Percentiles rank a stretch among this genome's conserved stretches.
Evolutionary conservation across 805 yeast species (phyloP).

Genomic region (Yarrowia alimentaria): DNA sequence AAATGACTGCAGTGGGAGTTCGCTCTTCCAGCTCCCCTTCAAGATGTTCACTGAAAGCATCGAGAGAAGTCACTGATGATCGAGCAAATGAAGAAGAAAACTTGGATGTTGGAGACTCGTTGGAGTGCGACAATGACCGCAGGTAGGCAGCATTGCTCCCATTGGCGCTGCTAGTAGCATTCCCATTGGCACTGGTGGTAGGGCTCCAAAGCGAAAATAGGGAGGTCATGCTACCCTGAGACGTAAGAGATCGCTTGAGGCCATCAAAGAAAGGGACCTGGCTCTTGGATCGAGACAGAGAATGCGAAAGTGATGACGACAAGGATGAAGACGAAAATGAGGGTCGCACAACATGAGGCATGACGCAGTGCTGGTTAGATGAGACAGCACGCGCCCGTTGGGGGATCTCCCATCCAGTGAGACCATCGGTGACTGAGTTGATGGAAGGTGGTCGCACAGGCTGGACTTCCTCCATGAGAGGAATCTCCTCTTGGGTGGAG

Average conservation of each 20-base stretch:
- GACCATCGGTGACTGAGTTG: slow-evolving; percentile 14
- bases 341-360: slow-evolving; percentile 34
- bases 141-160: slow-evolving; percentile 1
- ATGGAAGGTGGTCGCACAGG: slow-evolving; percentile 18
- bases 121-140: slow-evolving; percentile 16
- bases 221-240: slow-evolving; percentile 22
- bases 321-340: slow-evolving; percentile 32
- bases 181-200: neutral
- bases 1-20: slow-evolving; percentile 16
- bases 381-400: slow-evolving; percentile 28
- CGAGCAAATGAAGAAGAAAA: slow-evolving; percentile 24
- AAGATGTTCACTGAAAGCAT: slow-evolving; percentile 17
- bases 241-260: slow-evolving; percentile 13
- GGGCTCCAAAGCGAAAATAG: slow-evolving; percentile 23
- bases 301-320: slow-evolving; percentile 30
- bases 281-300: slow-evolving; percentile 20
- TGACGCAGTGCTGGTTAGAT: slow-evolving; percentile 30
- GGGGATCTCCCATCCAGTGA: slow-evolving; percentile 34
- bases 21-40: slow-evolving; percentile 19
- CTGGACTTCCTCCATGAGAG: slow-evolving; percentile 8
- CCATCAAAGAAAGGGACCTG: slow-evolving; percentile 22
- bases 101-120: slow-evolving; percentile 23
- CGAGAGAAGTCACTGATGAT: slow-evolving; percentile 19
- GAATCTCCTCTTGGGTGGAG: slow-evolving; percentile 1
- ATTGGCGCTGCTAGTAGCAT: slow-evolving; percentile 1